phyloP scores from a whole-genome alignment of 768 basidiomycete species.

The Exsudoporus frostii region DNA sequence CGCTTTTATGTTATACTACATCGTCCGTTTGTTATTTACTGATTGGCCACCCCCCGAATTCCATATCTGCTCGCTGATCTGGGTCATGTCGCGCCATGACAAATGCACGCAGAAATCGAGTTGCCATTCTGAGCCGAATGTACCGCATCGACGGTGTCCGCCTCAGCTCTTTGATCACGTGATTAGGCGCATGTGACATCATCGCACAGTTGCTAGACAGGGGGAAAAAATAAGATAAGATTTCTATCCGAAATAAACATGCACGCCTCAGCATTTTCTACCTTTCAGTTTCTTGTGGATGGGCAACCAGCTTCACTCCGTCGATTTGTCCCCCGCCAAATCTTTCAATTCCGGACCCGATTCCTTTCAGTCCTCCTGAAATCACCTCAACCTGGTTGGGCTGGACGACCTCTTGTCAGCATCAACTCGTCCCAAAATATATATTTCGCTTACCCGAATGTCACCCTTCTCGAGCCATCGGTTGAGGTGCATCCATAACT shows the following conservation, averaged over 20 bases:
- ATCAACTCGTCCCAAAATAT: neutral
- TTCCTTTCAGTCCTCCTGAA: constrained; percentile 40
- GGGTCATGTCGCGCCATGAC: constrained; percentile 30
- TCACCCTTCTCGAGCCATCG: constrained; percentile 32
- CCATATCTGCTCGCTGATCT: constrained; percentile 25
- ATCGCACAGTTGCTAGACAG: constrained; percentile 22
- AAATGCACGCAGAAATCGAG: constrained; percentile 29
- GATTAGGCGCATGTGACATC: constrained; percentile 15
- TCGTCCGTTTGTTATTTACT: constrained; percentile 26
- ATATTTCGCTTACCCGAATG: constrained; percentile 25
- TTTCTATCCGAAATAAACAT: constrained; percentile 22
- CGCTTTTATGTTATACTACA: constrained; percentile 12
- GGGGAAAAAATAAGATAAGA: constrained; percentile 20
- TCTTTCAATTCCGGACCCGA: constrained; percentile 40
- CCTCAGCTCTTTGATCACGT: constrained; percentile 24
- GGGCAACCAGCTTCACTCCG: constrained; percentile 42
- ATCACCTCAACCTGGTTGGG: constrained; percentile 43
- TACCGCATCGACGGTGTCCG: constrained; percentile 33
- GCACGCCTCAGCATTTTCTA: constrained; percentile 24
- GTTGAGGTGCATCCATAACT: constrained; percentile 27
- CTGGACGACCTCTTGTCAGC: constrained; percentile 25
- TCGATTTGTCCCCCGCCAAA: constrained; percentile 41
- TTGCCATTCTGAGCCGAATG: constrained; percentile 30
- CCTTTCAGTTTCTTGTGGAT: constrained; percentile 43
- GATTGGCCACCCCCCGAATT: constrained; percentile 31